Evolutionary conservation across 441 rosid species (phyloP).

Genomic region (Gossypium schwendimanii): DNA sequence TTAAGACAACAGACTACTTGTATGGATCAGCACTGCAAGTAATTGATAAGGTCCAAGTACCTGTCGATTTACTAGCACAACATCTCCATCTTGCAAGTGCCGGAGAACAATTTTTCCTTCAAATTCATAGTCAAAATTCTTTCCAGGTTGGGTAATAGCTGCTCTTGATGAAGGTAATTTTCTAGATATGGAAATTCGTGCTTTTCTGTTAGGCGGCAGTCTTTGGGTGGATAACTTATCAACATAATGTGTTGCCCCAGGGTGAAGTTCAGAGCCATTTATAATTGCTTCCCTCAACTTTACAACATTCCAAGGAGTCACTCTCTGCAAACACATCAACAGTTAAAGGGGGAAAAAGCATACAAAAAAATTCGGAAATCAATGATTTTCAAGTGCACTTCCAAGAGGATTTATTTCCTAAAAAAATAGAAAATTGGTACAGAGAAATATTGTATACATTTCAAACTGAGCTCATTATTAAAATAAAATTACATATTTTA

Average conservation of each 20-base stretch:
- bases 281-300: constrained; percentile 74
- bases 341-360: neutral
- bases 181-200: constrained; percentile 67
- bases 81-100: constrained; percentile 91
- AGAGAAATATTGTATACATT: neutral
- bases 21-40: neutral
- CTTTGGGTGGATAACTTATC: constrained; percentile 55
- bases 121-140: constrained; percentile 48
- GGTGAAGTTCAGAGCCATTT: constrained; percentile 83
- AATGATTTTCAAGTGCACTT: constrained; percentile 6
- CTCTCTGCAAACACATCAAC: constrained; percentile 50
- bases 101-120: constrained; percentile 88
- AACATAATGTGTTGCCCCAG: constrained; percentile 88
- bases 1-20: neutral
- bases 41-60: constrained; percentile 24
- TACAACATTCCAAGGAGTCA: constrained; percentile 76
- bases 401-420: neutral
- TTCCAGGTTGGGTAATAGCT: constrained; percentile 55
- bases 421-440: neutral
- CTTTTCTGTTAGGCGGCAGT: constrained; percentile 46
- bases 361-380: neutral
- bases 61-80: constrained; percentile 96
- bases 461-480: neutral
- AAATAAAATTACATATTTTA: neutral
- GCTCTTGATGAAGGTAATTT: constrained; percentile 78